Evolutionary conservation across 768 basidiomycete genomes (phyloP).

Genomic region (Agrocybe pediades): DNA sequence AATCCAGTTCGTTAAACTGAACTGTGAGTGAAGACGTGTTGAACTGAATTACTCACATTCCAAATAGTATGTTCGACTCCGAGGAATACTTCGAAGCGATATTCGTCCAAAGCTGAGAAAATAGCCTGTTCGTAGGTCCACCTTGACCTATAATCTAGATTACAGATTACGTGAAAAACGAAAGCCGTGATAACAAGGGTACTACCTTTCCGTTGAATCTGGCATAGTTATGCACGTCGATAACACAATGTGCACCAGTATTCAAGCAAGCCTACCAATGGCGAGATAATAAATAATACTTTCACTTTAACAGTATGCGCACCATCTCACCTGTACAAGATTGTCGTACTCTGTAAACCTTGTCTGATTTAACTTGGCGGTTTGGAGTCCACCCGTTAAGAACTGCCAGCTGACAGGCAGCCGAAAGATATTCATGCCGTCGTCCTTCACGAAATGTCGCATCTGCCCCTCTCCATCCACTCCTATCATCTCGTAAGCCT

Average conservation of each 20-base stretch:
- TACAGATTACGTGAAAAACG: background rate
- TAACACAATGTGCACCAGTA: slow-evolving; percentile 52
- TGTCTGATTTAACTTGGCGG: slow-evolving; percentile 39
- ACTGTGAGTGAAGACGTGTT: background rate
- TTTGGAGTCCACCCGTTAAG: slow-evolving; percentile 39
- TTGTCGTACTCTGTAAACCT: slow-evolving; percentile 53
- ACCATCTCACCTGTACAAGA: slow-evolving; percentile 51
- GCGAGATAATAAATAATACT: too few species aligned
- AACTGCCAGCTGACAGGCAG: slow-evolving; percentile 67
- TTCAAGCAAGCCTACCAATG: slow-evolving; percentile 37
- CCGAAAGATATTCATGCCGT: slow-evolving; percentile 59
- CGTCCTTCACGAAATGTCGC: slow-evolving; percentile 56
- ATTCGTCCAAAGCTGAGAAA: slow-evolving; percentile 53
- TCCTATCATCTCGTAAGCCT: slow-evolving; percentile 19
- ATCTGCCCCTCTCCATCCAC: slow-evolving; percentile 57
- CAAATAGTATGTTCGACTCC: slow-evolving; percentile 45
- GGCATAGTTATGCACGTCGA: slow-evolving; percentile 66
- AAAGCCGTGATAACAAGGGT: too few species aligned
- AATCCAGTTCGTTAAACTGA: background rate
- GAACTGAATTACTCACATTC: slow-evolving; percentile 35
- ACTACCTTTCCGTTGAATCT: slow-evolving; percentile 52
- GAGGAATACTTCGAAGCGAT: slow-evolving; percentile 52
- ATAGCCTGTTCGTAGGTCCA: slow-evolving; percentile 54
- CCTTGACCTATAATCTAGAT: slow-evolving; percentile 61
- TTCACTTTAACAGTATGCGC: too few species aligned